Conservation (phyloP, 2,329 filamentous ascomycete species). For the Penicillium fuscoglaucum region DNA sequence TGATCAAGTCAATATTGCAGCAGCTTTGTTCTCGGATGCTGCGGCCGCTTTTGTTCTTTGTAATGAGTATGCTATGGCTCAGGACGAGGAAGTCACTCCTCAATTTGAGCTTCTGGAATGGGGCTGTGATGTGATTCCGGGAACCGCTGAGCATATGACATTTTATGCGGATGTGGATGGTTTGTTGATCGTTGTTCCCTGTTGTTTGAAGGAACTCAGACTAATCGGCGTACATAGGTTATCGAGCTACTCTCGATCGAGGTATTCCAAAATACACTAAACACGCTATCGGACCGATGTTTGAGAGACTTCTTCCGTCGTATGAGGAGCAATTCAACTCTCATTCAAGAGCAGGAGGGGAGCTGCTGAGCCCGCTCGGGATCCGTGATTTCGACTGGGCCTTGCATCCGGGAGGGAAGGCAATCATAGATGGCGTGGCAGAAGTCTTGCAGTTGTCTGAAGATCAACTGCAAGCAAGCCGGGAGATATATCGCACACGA, state of each 20-base stretch:
- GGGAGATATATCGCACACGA: conserved; percentile 3
- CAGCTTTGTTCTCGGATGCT: conserved; percentile 4
- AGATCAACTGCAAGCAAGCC: not conserved
- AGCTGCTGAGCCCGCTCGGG: not conserved
- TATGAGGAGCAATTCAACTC: not conserved
- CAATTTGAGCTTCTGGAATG: not conserved
- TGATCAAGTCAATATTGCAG: not conserved
- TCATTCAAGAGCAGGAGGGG: too few relatives aligned
- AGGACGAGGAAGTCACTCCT: not conserved
- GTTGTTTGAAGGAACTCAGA: too few relatives aligned
- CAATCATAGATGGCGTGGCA: not conserved
- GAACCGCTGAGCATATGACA: not conserved
- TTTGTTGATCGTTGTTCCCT: not conserved
- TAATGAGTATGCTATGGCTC: conserved; percentile 1
- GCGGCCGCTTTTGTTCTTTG: conserved; percentile 2
- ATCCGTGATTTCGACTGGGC: conserved; percentile 2
- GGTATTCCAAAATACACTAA: not conserved
- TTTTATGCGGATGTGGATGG: conserved; percentile 1
- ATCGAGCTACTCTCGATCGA: not conserved
- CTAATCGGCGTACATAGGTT: not conserved
- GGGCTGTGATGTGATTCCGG: not conserved
- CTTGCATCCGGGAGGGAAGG: not conserved
- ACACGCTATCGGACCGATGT: not conserved
- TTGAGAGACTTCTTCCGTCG: not conserved
- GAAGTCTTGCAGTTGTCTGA: not conserved